Evolutionary conservation across 2,329 filamentous ascomycete species (phyloP).

Genomic region (Metarhizium guizhouense): DNA sequence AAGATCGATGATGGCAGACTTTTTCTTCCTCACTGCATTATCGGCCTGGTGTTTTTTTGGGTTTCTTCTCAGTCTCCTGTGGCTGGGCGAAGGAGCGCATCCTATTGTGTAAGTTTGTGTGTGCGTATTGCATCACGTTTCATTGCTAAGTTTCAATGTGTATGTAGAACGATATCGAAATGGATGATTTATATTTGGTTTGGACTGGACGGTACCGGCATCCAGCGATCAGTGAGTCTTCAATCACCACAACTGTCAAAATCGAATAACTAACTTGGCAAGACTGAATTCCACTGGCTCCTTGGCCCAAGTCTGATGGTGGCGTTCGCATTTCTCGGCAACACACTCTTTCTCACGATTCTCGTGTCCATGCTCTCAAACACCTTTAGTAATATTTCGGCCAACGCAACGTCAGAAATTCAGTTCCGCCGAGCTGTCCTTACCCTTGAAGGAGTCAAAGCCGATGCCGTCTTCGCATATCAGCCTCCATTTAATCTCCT

Average conservation of each 20-base stretch:
- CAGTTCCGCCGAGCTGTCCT: conserved; percentile 74
- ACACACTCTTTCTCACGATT: conserved; percentile 83
- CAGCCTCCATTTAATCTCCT: conserved; percentile 77
- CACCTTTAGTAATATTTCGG: conserved; percentile 70
- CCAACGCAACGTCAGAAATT: conserved; percentile 73
- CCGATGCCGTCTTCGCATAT: conserved; percentile 74
- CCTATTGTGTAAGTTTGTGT: conserved; percentile 39
- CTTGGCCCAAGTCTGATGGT: conserved; percentile 74
- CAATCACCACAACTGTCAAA: not conserved
- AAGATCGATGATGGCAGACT: conserved; percentile 78
- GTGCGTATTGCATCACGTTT: not conserved
- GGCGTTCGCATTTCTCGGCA: conserved; percentile 75
- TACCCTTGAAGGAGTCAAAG: conserved; percentile 79
- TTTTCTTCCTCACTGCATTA: conserved; percentile 65
- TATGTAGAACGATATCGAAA: conserved; percentile 60
- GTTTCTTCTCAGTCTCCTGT: conserved; percentile 69
- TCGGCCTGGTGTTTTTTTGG: conserved; percentile 78
- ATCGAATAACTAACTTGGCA: not conserved
- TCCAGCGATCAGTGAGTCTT: conserved; percentile 41
- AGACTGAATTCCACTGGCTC: conserved; percentile 68
- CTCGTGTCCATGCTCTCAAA: conserved; percentile 80
- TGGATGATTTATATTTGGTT: conserved; percentile 97
- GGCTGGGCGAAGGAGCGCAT: conserved; percentile 61
- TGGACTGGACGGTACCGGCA: conserved; percentile 65
- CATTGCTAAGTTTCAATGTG: not conserved